Percentiles rank a stretch among this genome's conserved stretches.
These are phyloP conservation scores for Periconia digitata DNA, from an alignment of 2,329 filamentous ascomycete genomes.

Conservation along the genomic window DNA sequence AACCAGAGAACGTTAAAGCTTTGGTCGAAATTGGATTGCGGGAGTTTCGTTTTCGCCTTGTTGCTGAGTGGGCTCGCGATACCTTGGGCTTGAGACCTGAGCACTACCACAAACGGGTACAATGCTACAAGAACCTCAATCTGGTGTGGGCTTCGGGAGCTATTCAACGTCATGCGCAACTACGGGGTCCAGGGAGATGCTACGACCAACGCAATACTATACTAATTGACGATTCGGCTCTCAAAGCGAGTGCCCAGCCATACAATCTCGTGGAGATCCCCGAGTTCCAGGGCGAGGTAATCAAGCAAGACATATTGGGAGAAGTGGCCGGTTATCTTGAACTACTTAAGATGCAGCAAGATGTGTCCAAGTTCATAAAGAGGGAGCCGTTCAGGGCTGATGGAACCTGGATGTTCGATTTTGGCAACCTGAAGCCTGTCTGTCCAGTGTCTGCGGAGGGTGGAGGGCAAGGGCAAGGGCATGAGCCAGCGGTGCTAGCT, in stretches of 20 bases:
- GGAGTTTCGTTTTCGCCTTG: constrained; percentile 56
- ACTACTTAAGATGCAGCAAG: constrained; percentile 51
- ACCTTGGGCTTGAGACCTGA: constrained; percentile 64
- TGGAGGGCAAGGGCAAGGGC: too few species aligned
- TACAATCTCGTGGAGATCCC: constrained; percentile 79
- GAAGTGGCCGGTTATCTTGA: constrained; percentile 58
- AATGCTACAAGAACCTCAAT: constrained; percentile 86
- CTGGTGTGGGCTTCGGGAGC: constrained; percentile 64
- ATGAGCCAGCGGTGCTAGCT: too few species aligned
- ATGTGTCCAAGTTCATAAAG: constrained; percentile 66
- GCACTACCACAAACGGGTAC: constrained; percentile 72
- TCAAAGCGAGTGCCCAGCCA: constrained; percentile 83
- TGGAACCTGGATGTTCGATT: constrained; percentile 31
- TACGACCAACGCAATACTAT: constrained; percentile 89
- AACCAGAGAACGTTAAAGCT: constrained; percentile 67
- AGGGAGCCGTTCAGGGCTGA: constrained; percentile 30
- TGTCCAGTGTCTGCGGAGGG: too few species aligned
- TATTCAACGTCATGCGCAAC: constrained; percentile 49
- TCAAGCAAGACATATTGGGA: constrained; percentile 49
- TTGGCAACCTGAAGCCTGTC: too few species aligned
- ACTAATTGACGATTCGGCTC: constrained; percentile 78
- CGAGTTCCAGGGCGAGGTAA: constrained; percentile 64
- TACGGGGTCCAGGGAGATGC: constrained; percentile 32
- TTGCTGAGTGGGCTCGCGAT: constrained; percentile 78
- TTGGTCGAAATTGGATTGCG: constrained; percentile 70